Conservation (phyloP, 805 yeast genomes). For the Metschnikowia similis region DNA sequence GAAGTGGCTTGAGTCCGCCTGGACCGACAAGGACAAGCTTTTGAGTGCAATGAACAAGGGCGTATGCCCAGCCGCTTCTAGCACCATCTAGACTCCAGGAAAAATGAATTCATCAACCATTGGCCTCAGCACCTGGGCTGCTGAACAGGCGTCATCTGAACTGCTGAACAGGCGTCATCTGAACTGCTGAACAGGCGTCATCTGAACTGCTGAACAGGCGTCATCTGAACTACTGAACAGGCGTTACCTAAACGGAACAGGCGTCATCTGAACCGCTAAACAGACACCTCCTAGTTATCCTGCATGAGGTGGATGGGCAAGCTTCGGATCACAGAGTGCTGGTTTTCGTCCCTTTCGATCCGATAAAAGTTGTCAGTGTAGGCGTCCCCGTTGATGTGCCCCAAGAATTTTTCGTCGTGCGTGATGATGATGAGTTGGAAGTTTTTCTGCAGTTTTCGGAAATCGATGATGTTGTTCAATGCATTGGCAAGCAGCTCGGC, state of each 20-base stretch:
- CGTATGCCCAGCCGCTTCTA: no score
- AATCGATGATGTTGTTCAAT: constrained; percentile 66
- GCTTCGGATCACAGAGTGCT: constrained; percentile 67
- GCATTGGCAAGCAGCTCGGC: constrained; percentile 84
- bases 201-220: no score
- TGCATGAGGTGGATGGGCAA: constrained; percentile 39
- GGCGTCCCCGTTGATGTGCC: constrained; percentile 77
- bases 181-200: no score
- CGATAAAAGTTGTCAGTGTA: constrained; percentile 86
- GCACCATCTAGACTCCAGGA: no score
- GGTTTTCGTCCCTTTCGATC: constrained; percentile 74
- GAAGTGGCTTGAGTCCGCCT: constrained; percentile 69
- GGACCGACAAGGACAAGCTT: constrained; percentile 64
- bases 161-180: no score
- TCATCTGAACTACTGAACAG: no score
- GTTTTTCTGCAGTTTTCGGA: constrained; percentile 73
- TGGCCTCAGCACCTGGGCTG: no score
- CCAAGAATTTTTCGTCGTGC: constrained; percentile 88
- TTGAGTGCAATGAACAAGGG: constrained; percentile 9
- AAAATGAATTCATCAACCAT: no score
- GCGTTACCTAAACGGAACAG: no score
- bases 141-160: no score
- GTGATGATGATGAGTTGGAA: constrained; percentile 95
- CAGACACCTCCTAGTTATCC: no score
- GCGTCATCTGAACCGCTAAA: no score